These are phyloP conservation scores for Trichoderma oligosporum DNA, from an alignment of 2,329 filamentous ascomycete genomes.

Conservation along the genomic window DNA sequence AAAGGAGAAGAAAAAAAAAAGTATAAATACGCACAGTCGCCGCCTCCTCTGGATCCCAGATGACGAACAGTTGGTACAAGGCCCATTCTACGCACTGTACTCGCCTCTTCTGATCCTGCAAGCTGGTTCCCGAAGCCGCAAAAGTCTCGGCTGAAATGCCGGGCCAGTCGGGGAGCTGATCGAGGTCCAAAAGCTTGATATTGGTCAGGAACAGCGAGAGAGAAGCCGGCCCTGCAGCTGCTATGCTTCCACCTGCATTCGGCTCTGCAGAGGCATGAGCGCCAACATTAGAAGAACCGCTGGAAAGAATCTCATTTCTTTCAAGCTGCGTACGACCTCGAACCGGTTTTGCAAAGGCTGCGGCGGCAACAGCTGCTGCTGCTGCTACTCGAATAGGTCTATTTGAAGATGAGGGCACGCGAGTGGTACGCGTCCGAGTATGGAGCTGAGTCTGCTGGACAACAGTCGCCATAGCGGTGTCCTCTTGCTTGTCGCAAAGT, in stretches of 20 bases:
- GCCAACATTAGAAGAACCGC: background rate
- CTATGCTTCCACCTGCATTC: background rate
- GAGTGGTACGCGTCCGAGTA: conserved; percentile 20
- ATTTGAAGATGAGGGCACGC: conserved; percentile 14
- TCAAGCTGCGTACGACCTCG: conserved; percentile 4
- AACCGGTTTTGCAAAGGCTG: conserved; percentile 7
- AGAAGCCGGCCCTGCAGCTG: conserved; percentile 23
- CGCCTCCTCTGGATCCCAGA: conserved; percentile 77
- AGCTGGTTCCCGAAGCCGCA: conserved; percentile 55
- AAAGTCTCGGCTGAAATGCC: conserved; percentile 68
- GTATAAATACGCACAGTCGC: conserved; percentile 59
- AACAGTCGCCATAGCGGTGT: conserved; percentile 20
- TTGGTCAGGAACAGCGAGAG: conserved; percentile 67
- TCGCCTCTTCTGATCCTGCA: conserved; percentile 74
- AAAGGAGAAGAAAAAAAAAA: too few relatives aligned
- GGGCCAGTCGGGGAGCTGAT: conserved; percentile 75
- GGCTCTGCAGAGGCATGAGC: conserved; percentile 5
- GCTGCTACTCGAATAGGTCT: conserved; percentile 10
- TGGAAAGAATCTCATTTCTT: background rate
- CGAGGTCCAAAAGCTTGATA: conserved; percentile 75
- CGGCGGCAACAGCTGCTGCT: conserved; percentile 10
- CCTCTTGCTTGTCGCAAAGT: conserved; percentile 12
- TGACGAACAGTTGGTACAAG: conserved; percentile 77
- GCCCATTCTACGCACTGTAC: conserved; percentile 85
- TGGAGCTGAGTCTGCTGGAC: conserved; percentile 18